A percentile compares a stretch with the other conserved stretches of the same genome.
Conservation (phyloP, 805 yeast genomes). For the Metschnikowia cerradonensis region DNA sequence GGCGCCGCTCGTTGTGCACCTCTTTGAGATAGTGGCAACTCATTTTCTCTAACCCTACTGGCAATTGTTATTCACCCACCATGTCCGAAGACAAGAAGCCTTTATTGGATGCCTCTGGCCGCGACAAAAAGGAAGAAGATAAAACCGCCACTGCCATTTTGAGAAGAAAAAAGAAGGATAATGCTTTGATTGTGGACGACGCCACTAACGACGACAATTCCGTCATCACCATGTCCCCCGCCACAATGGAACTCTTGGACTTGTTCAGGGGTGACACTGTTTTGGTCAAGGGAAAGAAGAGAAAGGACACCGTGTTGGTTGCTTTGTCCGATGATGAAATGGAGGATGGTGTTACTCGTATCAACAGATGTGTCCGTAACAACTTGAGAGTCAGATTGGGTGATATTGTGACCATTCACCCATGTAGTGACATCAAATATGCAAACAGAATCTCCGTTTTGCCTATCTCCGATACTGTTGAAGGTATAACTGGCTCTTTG, state of each 20-base stretch:
- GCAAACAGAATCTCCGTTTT: conserved; percentile 91
- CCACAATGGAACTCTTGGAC: conserved; percentile 91
- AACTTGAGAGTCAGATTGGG: conserved; percentile 92
- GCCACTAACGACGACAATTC: conserved; percentile 97
- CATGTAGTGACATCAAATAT: conserved; percentile 97
- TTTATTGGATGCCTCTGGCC: conserved; percentile 60
- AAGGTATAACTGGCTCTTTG: conserved; percentile 93
- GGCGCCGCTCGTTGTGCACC: neutral
- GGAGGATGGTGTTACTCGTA: conserved; percentile 90
- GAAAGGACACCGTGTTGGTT: conserved; percentile 94
- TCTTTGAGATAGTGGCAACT: conserved; percentile 4
- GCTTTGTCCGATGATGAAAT: conserved; percentile 95
- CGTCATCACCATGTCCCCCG: conserved; percentile 89
- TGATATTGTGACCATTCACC: conserved; percentile 84
- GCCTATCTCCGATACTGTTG: conserved; percentile 97
- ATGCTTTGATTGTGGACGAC: conserved; percentile 91
- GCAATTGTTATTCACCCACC: conserved; percentile 3
- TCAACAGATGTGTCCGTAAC: conserved; percentile 94
- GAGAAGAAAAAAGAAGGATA: conserved; percentile 96
- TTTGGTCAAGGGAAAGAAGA: conserved; percentile 93
- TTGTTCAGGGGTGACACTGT: conserved; percentile 98
- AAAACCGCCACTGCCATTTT: conserved; percentile 95
- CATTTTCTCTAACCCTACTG: conserved; percentile 1
- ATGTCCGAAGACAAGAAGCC: conserved; percentile 33
- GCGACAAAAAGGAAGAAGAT: conserved; percentile 53